These are phyloP conservation scores for Thecaphora frezii DNA, from an alignment of 1,284 basidiomycete genomes.

Conservation along the genomic window DNA sequence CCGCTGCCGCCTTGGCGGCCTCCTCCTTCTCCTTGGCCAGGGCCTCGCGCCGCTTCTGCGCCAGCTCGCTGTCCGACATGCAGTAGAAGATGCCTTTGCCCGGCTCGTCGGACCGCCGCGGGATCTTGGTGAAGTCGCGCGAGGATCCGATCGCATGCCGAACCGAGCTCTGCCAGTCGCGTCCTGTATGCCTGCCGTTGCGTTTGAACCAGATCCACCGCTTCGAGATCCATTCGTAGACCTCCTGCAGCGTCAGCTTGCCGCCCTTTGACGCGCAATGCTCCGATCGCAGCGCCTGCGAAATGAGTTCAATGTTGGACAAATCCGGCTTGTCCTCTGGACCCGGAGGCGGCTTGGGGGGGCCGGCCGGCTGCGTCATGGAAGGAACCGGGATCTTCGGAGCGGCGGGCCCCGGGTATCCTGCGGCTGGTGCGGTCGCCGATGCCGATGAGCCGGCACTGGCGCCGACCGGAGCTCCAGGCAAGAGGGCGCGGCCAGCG, in stretches of 20 bases:
- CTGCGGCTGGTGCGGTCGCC: too few relatives aligned
- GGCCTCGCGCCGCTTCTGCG: conserved; percentile 35
- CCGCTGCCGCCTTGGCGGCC: conserved; percentile 22
- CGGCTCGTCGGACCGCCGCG: conserved; percentile 47
- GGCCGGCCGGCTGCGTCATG: not conserved
- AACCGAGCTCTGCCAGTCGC: conserved; percentile 56
- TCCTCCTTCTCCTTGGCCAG: conserved; percentile 35
- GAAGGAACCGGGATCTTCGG: too few relatives aligned
- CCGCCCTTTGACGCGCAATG: conserved; percentile 65
- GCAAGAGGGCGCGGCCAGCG: too few relatives aligned
- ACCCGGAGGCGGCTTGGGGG: conserved; percentile 24
- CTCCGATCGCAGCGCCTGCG: conserved; percentile 45
- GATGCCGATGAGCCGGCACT: too few relatives aligned
- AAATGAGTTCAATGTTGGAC: conserved; percentile 52
- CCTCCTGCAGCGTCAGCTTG: conserved; percentile 85
- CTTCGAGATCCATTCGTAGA: conserved; percentile 85
- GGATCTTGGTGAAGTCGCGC: conserved; percentile 51
- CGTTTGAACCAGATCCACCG: conserved; percentile 80
- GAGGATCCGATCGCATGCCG: conserved; percentile 53
- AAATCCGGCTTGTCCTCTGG: conserved; percentile 50
- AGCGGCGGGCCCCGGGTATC: too few relatives aligned
- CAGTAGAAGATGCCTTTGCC: conserved; percentile 57
- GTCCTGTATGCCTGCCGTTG: conserved; percentile 47
- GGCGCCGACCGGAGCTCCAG: too few relatives aligned
- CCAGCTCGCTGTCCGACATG: conserved; percentile 41